These are phyloP conservation scores for Trametes sp. DNA, from an alignment of 1,284 basidiomycete genomes.

Conservation along the genomic window DNA sequence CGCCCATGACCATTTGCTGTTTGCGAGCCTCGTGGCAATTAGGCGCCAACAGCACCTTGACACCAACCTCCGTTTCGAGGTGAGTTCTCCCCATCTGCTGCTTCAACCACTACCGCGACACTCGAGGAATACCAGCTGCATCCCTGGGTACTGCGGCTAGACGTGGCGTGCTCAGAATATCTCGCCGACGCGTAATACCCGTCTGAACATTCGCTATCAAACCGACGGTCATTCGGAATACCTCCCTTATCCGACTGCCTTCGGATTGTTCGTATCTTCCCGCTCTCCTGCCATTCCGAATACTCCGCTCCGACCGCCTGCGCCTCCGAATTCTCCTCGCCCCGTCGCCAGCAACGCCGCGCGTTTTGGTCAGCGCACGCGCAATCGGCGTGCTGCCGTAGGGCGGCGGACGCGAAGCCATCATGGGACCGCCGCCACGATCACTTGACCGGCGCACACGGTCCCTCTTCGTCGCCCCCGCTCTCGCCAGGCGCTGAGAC, in stretches of 20 bases:
- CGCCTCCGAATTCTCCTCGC: background rate
- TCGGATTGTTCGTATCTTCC: conserved; percentile 9
- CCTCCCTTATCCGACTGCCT: background rate
- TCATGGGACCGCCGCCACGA: conserved; percentile 29
- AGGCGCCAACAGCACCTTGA: background rate
- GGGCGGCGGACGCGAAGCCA: conserved; percentile 18
- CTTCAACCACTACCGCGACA: background rate
- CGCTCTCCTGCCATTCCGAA: conserved; percentile 6
- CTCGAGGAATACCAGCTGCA: background rate
- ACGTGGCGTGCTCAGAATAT: background rate
- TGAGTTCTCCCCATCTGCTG: background rate
- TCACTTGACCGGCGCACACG: conserved; percentile 26
- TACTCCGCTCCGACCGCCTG: background rate
- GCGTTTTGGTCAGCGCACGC: conserved; percentile 7
- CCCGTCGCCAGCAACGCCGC: conserved; percentile 6
- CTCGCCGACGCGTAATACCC: background rate
- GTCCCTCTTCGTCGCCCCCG: background rate
- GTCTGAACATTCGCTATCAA: background rate
- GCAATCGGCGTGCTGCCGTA: conserved; percentile 23
- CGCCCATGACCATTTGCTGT: background rate
- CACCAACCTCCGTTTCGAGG: background rate
- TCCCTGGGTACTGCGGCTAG: background rate
- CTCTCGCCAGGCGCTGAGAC: conserved; percentile 3
- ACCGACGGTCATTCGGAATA: conserved; percentile 1
- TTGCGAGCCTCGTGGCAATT: conserved; percentile 6